Base-by-base conservation (phyloP, 108 stramenopile genomes). In the Nannochloropsis salina region DNA sequence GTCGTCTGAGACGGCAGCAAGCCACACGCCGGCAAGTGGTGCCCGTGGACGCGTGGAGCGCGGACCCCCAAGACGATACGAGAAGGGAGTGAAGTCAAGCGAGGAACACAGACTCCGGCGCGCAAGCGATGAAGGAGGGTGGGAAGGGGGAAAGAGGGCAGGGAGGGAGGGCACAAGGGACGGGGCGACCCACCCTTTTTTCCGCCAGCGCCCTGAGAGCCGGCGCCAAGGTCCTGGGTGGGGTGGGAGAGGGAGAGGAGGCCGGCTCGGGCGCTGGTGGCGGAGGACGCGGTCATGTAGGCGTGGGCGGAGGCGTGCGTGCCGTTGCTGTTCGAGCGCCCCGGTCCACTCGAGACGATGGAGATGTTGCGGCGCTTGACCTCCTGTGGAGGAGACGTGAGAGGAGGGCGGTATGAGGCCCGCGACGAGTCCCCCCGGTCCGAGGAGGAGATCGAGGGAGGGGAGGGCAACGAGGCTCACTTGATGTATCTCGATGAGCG, bases 401-500 rank as follows among this genome's bases (percentile, higher is more conserved):
- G 31, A 31, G 31, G 31, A 31, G 31, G 31, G 31, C 31, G 31
- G 31, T 31, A 31, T 31, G 31, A 31, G 31, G 31, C 31, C 31
- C 31, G 31, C 31, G 31, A 31, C 31, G 31, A 31, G 31, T 31
- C 31, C 31, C 31, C 31, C 31, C 1, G 31, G 61, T n/a, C 2
- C 20, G 61, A 74, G 61, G 61, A 4, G 15, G 61, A 6, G 61
- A 74, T 4, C 20, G 61, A 74, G 61, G 61, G 61, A 74, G n/a
- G 61, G 6, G 61, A 74, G 61, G 61, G 61, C 15, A 74, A n/a
- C 6, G 6, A 74, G 61, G 61, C 20, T 85, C 89, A 86, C 89
- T 22, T 85, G 89, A 83, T 89, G 89, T 42, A 89, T 85, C 86
- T 89, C 89, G 40, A 89, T 82, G 42, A 89, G 80, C 2, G 89